Evolutionary conservation across 208 protist genomes (phyloP), one percentile per base, ranked within the genome.

Genomic region (Leishmania major): DNA sequence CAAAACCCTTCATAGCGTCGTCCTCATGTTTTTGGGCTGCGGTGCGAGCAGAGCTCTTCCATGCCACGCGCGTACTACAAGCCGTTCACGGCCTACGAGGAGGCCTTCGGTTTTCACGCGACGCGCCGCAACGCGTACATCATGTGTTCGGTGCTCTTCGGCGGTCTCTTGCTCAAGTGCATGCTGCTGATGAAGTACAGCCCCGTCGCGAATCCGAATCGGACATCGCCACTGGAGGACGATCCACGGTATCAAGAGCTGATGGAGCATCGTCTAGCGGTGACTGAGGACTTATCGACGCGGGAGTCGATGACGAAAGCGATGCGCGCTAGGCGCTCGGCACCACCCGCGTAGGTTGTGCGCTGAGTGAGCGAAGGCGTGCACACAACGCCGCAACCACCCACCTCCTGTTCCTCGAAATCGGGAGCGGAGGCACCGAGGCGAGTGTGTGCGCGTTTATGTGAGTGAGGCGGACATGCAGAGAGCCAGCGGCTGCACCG

Each of bases 21-120:
- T 49, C 2, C 40, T 3, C 7, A 71, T n/a, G 11, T 15, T 2
- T 57, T 28, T 8, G 25, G 7, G 71, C 28, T 75, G 17, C 49
- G 71, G 49, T 40, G n/a, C n/a, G 47, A 25, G 37, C 0, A 17
- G 13, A n/a, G 19, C 40, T 19, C 66, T n/a, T 11, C 31, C 37
- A 97, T 97, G 94, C 94, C 94, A 5, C 89, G 94, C 43, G 94
- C 92, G 22, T 95, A 95, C 74, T 95, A 95, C 88, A 91, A 91
- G 49, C 94, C 94, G 22, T 95, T 95, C 79, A 97, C 94, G 51
- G 86, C 89, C 8, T 95, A 95, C 69, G 94, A 97, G 84, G 92
- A 97, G 87, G 91, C 84, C 25, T 84, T 97, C 8, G 92, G 94
- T 47, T 97, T 94, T 79, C 91, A 91, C 78, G 86, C 80, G 17